phyloP scores from a whole-genome alignment of 176 grass and related monocot species.

The maize (Zea mays) region Zm-B73-REFERENCE-NAM-5.0 NC_050098.1:8717501-8718000 shows the following conservation, averaged over 20 bases:
- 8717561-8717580: slow-evolving; percentile 41
- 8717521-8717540: slow-evolving; percentile 76
- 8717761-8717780: neutral
- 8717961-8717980: neutral
- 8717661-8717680: neutral
- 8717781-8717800: neutral
- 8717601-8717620: slow-evolving; percentile 11
- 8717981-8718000: too few relatives aligned
- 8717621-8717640: neutral
- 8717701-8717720: neutral
- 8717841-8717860: neutral
- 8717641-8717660: neutral
- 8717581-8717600: slow-evolving; percentile 5
- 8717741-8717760: neutral
- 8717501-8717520: slow-evolving; percentile 92
- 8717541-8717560: slow-evolving; percentile 70
- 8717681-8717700: neutral
- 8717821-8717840: neutral
- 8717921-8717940: neutral
- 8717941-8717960: neutral
- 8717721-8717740: neutral
- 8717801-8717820: neutral
- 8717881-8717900: neutral
- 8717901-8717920: neutral
- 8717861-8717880: neutral